phyloP scores from a whole-genome alignment of 2,329 filamentous ascomycete genomes.

The Hymenoscyphus salicellus region DNA sequence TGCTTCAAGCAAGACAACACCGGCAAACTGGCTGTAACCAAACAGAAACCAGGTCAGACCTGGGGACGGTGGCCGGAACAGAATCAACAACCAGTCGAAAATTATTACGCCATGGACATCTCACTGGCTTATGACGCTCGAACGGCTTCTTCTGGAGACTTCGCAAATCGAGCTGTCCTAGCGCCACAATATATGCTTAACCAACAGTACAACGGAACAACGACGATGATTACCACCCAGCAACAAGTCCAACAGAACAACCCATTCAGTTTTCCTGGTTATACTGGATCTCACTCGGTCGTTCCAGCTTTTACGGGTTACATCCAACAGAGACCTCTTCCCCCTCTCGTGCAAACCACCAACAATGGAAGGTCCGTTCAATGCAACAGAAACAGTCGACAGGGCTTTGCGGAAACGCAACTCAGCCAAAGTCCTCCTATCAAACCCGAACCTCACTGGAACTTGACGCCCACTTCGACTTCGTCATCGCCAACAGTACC shows the following conservation, averaged over 20 bases:
- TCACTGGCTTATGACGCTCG: conserved; percentile 49
- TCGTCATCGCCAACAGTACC: conserved; percentile 20
- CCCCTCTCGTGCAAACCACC: conserved; percentile 31
- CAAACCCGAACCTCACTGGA: conserved; percentile 37
- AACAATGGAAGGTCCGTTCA: conserved; percentile 24
- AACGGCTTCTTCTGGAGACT: conserved; percentile 35
- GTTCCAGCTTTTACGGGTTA: conserved; percentile 33
- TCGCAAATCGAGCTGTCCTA: conserved; percentile 44
- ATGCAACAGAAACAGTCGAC: conserved; percentile 36
- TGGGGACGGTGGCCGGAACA: conserved; percentile 56
- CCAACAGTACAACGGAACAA: conserved; percentile 44
- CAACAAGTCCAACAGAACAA: conserved; percentile 37
- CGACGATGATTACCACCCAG: conserved; percentile 43
- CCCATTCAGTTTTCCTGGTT: conserved; percentile 43
- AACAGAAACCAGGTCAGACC: conserved; percentile 45
- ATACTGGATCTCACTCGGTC: conserved; percentile 32
- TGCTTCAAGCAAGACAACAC: conserved; percentile 36
- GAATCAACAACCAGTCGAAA: conserved; percentile 29
- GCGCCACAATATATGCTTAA: conserved; percentile 48
- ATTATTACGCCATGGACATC: conserved; percentile 42
- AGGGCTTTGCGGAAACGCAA: conserved; percentile 33
- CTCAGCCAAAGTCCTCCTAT: conserved; percentile 35
- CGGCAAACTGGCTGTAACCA: conserved; percentile 48
- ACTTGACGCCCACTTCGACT: conserved; percentile 21
- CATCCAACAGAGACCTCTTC: conserved; percentile 33